These are phyloP conservation scores for Monilinia fructigena DNA, from an alignment of 2,329 filamentous ascomycete species.

Conservation along the genomic window DNA sequence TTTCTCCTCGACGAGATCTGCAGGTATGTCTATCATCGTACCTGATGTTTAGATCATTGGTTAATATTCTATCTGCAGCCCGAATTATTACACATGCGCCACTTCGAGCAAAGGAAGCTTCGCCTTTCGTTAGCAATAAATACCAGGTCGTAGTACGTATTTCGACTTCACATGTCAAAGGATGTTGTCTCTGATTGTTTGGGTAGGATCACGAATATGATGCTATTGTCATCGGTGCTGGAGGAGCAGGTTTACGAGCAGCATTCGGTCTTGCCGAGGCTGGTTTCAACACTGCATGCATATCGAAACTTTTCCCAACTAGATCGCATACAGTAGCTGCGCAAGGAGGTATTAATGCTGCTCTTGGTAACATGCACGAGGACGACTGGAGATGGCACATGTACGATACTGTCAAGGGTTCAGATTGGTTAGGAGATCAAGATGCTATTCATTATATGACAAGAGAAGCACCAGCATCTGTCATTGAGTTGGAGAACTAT, in stretches of 20 bases:
- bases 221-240: slow-evolving; percentile 69
- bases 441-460: slow-evolving; percentile 99
- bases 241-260: slow-evolving; percentile 61
- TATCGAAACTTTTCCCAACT: slow-evolving; percentile 66
- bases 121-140: slow-evolving; percentile 80
- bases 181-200: slow-evolving; percentile 27
- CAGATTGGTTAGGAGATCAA: slow-evolving; percentile 95
- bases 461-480: slow-evolving; percentile 83
- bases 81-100: slow-evolving; percentile 83
- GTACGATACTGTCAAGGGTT: slow-evolving; percentile 98
- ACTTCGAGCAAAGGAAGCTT: slow-evolving; percentile 89
- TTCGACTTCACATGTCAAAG: neutral
- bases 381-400: slow-evolving; percentile 99
- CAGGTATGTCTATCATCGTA: slow-evolving; percentile 54
- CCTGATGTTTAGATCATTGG: neutral
- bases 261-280: slow-evolving; percentile 63
- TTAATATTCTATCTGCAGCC: slow-evolving; percentile 50
- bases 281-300: slow-evolving; percentile 63
- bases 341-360: slow-evolving; percentile 63
- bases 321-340: slow-evolving; percentile 66
- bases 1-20: slow-evolving; percentile 84
- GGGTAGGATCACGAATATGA: slow-evolving; percentile 93
- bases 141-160: slow-evolving; percentile 81
- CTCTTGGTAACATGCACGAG: slow-evolving; percentile 74
- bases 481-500: slow-evolving; percentile 95